These are phyloP conservation scores for Panus rudis DNA, from an alignment of 768 basidiomycete genomes.

Conservation along the genomic window DNA sequence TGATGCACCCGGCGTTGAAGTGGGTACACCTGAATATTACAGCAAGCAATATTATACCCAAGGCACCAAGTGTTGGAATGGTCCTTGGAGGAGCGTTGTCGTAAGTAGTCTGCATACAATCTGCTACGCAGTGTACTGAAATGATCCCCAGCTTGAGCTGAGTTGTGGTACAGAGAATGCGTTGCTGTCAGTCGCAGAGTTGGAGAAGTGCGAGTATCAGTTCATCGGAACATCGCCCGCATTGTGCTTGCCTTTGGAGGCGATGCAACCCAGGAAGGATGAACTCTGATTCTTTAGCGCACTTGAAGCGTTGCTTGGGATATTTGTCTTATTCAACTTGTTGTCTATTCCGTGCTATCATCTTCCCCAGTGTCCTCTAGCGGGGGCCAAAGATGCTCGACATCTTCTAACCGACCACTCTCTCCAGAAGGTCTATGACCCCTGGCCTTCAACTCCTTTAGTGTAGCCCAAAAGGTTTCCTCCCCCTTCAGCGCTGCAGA, in stretches of 20 bases:
- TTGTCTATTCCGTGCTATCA: too few relatives aligned
- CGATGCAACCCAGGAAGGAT: too few relatives aligned
- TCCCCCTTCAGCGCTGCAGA: slow-evolving; percentile 52
- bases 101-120: slow-evolving; percentile 30
- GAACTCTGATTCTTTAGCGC: too few relatives aligned
- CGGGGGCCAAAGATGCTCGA: too few relatives aligned
- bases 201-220: slow-evolving; percentile 95
- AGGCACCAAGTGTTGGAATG: slow-evolving; percentile 94
- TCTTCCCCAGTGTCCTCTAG: too few relatives aligned
- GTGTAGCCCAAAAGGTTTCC: slow-evolving; percentile 42
- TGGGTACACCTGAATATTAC: slow-evolving; percentile 72
- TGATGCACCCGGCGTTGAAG: slow-evolving; percentile 41
- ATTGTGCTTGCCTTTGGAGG: slow-evolving; percentile 56
- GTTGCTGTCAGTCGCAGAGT: slow-evolving; percentile 70
- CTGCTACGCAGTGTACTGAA: neutral
- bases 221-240: slow-evolving; percentile 83
- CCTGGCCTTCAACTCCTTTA: slow-evolving; percentile 25
- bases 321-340: too few relatives aligned
- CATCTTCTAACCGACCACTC: too few relatives aligned
- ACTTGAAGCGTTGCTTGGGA: too few relatives aligned
- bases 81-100: slow-evolving; percentile 79
- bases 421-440: too few relatives aligned
- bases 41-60: slow-evolving; percentile 72
- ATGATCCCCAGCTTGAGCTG: slow-evolving; percentile 56
- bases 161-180: slow-evolving; percentile 83